Base-by-base conservation (phyloP, 805 yeast species). In the Kockiozyma suomiensis region DNA sequence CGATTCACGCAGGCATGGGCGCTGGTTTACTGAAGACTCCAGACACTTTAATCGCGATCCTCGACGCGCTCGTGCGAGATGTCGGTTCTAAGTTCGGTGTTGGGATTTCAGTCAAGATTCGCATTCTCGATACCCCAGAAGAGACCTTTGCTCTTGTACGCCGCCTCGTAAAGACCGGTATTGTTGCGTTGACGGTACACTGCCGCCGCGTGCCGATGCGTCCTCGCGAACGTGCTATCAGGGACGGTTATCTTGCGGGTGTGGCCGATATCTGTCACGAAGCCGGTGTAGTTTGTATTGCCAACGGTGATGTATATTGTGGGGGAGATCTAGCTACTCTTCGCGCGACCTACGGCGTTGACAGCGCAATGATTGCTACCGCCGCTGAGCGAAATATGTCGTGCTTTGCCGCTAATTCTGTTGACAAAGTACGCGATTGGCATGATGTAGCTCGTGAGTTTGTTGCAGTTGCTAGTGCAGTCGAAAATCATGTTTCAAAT, bases 1-100 rank as follows among this genome's bases (percentile, higher is more conserved):
- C 96, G 0, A 81, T 91, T 2, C 99, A 94, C 73, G 80, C 96
- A 0, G 99, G 99, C 0, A 94, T 94, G 98, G 99, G 99, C 4
- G 97, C 98, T 1, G 97, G 97, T 0, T 77, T 94, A 48, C 77
- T 94, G 56, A 77, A 80, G 33, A 89, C 92, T 0, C 97, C 98
- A 0, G 97, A 89, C 47, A 75, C 82, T 40, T 77, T 94, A 17
- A 87, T 86, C 65, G 79, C 80, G 15, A 94, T 94, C 32, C 75
- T 94, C 61, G 73, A 74, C 2, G 80, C 81, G 6, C 75, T 94
- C 50, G 97, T 94, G 1, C 80, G 80, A 25, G 78, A 90, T 64
- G 92, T 94, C 1, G 99, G 99, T 4, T 78, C 74, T 56, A 96
- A 96, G 3, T 73, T 81, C 68, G 74, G 78, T 19, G 89, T 90